These are phyloP conservation scores for Triticum urartu DNA, from an alignment of 176 grass and related monocot species.

Conservation along the genomic window DNA sequence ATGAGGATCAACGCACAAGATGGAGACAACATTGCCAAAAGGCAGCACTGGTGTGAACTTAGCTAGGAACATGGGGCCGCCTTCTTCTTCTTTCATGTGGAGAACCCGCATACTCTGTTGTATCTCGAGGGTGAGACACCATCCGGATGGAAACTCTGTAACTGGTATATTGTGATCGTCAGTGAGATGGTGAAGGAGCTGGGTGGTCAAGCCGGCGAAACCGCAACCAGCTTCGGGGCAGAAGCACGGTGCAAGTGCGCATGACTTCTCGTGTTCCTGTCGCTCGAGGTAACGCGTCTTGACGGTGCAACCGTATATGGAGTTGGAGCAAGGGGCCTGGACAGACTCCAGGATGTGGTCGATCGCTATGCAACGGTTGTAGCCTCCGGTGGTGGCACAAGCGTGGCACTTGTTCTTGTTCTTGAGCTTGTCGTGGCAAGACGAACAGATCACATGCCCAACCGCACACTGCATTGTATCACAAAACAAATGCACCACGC, in stretches of 20 bases:
- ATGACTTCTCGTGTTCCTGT: background rate
- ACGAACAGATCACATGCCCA: background rate
- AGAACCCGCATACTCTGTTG: background rate
- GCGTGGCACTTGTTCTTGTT: background rate
- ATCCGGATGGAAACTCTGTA: background rate
- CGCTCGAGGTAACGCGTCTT: background rate
- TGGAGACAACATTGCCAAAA: background rate
- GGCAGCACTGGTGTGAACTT: background rate
- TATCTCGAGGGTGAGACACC: background rate
- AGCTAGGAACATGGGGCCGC: background rate
- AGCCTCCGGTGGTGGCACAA: background rate
- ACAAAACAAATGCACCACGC: background rate
- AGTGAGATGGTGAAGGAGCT: background rate
- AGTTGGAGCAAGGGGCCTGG: background rate
- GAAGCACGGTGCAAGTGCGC: background rate
- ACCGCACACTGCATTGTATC: background rate
- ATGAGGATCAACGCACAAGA: background rate
- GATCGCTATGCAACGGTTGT: background rate
- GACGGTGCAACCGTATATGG: background rate
- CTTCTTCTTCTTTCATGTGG: background rate
- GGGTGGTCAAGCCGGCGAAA: background rate
- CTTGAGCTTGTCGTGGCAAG: background rate
- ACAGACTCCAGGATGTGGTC: background rate
- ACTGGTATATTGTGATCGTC: background rate
- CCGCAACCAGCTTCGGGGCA: background rate